Evolutionary conservation across 2,329 filamentous ascomycete genomes (phyloP), one percentile per base, ranked within the genome.

Genomic region (Aspergillus sojae): DNA sequence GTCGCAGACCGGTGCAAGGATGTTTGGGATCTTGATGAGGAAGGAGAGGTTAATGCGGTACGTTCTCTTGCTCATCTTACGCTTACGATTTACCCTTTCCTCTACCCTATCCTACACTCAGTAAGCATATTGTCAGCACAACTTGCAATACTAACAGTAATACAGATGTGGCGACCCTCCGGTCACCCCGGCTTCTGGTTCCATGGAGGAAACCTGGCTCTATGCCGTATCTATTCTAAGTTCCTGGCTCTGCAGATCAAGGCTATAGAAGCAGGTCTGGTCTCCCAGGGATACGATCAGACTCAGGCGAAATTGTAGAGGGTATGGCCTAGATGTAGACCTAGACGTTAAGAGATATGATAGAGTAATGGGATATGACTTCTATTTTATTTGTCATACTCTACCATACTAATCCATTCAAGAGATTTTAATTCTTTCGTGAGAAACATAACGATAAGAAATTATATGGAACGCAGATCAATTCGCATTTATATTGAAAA

Each of bases 151-250:
- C 60, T 67, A 28, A 62, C 34, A 11, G 9, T 6, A 5, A 16
- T 54, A 48, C 48, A 71, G 69, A 71, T 71, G 68, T 90, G 87
- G 86, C 83, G 84, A 62, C 79, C 79, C 21, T 88, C 82, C 26
- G 88, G 88, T 0, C 87, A 89, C 60, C 85, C 86, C 0, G 86
- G 87, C 0, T 87, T 91, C 63, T 91, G 88, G 88, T 86, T 86
- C 66, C 86, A 89, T 66, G 88, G 87, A 0, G 88, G 89, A 1
- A 90, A 89, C 65, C 70, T 91, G 43, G 87, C 86, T 0, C 74
- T 90, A 58, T 89, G 86, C 62, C 80, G 88, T 19, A 86, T 86
- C 50, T 90, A 82, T 67, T 90, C 88, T 0, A 83, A 81, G 60
- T 72, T 81, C 58, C 65, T 85, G 64, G 83, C 83, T 1, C 70